Conservation (phyloP, 495 filamentous ascomycete species). For the Penicillium simplicissimum region DNA sequence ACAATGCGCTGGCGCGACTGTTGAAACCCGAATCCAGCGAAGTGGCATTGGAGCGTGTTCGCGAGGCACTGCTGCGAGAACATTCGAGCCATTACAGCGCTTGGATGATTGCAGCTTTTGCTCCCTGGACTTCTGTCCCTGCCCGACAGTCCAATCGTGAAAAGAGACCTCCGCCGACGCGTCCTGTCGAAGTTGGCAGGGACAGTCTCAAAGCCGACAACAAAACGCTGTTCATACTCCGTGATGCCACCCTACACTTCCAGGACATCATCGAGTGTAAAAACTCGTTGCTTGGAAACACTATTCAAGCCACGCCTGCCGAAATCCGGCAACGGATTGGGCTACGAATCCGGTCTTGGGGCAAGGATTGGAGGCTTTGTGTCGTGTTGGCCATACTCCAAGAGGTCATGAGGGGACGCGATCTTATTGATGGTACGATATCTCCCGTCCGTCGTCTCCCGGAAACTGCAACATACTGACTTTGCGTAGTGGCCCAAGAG, state of each 20-base stretch:
- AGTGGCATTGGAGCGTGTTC: slow-evolving; percentile 27
- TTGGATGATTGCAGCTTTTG: slow-evolving; percentile 74
- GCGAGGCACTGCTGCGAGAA: slow-evolving; percentile 56
- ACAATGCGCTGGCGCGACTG: slow-evolving; percentile 38
- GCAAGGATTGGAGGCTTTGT: slow-evolving; percentile 72
- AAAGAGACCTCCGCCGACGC: slow-evolving; percentile 49
- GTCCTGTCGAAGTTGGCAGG: slow-evolving; percentile 58
- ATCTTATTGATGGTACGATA: slow-evolving; percentile 35
- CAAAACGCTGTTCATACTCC: slow-evolving; percentile 66
- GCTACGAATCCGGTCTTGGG: slow-evolving; percentile 78
- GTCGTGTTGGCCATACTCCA: slow-evolving; percentile 69
- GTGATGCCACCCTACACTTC: slow-evolving; percentile 59
- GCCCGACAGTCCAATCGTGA: slow-evolving; percentile 42
- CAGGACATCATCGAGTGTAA: slow-evolving; percentile 62
- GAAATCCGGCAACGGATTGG: slow-evolving; percentile 60
- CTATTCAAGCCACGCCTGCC: slow-evolving; percentile 34
- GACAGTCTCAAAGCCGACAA: slow-evolving; percentile 82
- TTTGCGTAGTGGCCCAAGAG: slow-evolving; percentile 32
- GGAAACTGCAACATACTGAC: slow-evolving; percentile 14
- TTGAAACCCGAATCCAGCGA: slow-evolving; percentile 22
- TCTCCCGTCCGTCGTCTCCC: background rate
- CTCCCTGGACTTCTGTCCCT: slow-evolving; percentile 70
- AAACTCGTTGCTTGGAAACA: slow-evolving; percentile 35
- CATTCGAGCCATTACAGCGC: slow-evolving; percentile 63
- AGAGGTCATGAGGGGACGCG: slow-evolving; percentile 54